Evolutionary conservation across 129 eudicot species (phyloP).

Genomic region (Flaveria linearis): DNA sequence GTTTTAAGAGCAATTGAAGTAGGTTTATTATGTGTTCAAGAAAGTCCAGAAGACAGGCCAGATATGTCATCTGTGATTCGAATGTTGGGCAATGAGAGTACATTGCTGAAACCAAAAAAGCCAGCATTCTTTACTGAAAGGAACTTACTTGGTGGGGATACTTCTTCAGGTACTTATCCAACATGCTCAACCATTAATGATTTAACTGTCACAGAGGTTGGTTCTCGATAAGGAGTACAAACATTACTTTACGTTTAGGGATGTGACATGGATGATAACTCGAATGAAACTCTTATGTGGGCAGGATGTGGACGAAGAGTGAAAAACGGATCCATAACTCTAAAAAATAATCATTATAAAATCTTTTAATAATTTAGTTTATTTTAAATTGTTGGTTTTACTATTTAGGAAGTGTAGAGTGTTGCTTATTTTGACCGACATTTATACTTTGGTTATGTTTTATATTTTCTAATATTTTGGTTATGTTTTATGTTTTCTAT

Average conservation of each 20-base stretch:
- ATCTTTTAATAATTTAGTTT: too few relatives aligned
- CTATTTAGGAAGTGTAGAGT: too few relatives aligned
- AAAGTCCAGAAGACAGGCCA: conserved; percentile 17
- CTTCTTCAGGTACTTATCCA: neutral
- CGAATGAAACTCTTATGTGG: too few relatives aligned
- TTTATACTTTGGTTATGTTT: too few relatives aligned
- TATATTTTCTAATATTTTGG: too few relatives aligned
- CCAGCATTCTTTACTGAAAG: conserved; percentile 1
- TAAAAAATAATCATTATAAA: too few relatives aligned
- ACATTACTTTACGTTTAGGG: neutral
- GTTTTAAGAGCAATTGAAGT: neutral
- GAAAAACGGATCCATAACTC: too few relatives aligned
- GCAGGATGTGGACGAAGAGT: too few relatives aligned
- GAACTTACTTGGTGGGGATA: neutral
- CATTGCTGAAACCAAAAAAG: neutral
- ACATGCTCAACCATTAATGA: neutral
- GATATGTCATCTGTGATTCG: conserved; percentile 10
- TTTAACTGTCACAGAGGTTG: neutral
- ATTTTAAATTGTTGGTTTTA: too few relatives aligned
- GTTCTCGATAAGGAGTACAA: neutral
- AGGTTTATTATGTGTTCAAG: conserved; percentile 1
- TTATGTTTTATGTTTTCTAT: too few relatives aligned
- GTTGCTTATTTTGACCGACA: too few relatives aligned
- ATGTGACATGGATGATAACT: neutral
- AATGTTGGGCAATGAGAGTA: neutral